Evolutionary conservation across 129 eudicot genomes (phyloP).

Genomic region (Pulicaria dysenterica): DNA sequence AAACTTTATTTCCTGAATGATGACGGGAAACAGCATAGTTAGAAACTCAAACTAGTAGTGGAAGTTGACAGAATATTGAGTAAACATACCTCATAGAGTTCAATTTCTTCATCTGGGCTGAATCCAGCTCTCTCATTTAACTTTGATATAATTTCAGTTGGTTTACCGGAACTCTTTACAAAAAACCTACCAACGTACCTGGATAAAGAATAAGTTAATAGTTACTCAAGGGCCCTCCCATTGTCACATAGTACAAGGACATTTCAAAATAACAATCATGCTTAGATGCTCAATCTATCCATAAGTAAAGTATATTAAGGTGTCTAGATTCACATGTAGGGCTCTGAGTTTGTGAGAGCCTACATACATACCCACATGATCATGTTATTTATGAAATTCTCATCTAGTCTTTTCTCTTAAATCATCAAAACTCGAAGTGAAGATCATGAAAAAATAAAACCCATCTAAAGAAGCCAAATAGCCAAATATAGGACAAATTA

Average conservation of each 20-base stretch:
- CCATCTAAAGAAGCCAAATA: not conserved
- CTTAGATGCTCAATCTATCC: not conserved
- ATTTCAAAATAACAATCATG: not conserved
- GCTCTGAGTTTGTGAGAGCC: slow-evolving; percentile 13
- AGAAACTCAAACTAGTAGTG: not conserved
- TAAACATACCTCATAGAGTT: slow-evolving; percentile 79
- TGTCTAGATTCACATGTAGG: slow-evolving; percentile 2
- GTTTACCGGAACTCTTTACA: slow-evolving; percentile 74
- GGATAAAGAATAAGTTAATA: slow-evolving; percentile 14
- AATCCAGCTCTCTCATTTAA: slow-evolving; percentile 88
- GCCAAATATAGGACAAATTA: not conserved
- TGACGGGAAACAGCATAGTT: slow-evolving; percentile 2
- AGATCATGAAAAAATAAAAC: slow-evolving; percentile 14
- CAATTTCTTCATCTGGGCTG: slow-evolving; percentile 84
- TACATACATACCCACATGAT: slow-evolving; percentile 7
- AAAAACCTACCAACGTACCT: slow-evolving; percentile 90
- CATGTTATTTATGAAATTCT: not conserved
- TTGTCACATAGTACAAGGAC: slow-evolving; percentile 17
- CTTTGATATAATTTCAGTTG: slow-evolving; percentile 66
- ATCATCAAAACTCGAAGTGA: slow-evolving; percentile 6
- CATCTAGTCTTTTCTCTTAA: slow-evolving; percentile 14
- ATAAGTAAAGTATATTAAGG: slow-evolving; percentile 10
- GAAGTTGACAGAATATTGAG: not conserved
- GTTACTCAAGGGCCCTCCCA: slow-evolving; percentile 1
- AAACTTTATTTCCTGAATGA: slow-evolving; percentile 84